Conservation (phyloP, 1,284 basidiomycete species). For the Entoloma clypeatum region DNA sequence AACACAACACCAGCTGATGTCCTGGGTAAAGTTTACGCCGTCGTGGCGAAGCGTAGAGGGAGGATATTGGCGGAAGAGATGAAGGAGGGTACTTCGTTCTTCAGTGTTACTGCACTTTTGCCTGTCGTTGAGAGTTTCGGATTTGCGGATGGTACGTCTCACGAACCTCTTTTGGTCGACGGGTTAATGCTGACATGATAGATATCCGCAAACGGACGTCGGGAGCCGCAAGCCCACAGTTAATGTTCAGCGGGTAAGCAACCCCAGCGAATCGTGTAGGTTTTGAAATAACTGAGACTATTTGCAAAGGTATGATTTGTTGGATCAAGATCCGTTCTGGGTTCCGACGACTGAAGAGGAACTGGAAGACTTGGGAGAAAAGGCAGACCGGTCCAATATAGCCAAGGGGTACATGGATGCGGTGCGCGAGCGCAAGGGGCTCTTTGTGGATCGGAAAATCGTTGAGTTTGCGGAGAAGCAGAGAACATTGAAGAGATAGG, state of each 20-base stretch:
- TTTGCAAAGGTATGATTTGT: conserved; percentile 68
- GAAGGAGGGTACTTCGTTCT: conserved; percentile 97
- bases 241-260: conserved; percentile 90
- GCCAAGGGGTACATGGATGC: conserved; percentile 93
- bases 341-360: conserved; percentile 98
- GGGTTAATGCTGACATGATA: conserved; percentile 26
- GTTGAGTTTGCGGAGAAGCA: conserved; percentile 96
- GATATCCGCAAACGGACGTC: conserved; percentile 97
- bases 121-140: conserved; percentile 98
- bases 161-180: conserved; percentile 2
- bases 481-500: conserved; percentile 84
- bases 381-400: conserved; percentile 91
- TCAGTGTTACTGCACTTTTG: conserved; percentile 87
- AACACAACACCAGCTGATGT: conserved; percentile 72
- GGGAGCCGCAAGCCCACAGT: conserved; percentile 93
- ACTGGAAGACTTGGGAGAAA: conserved; percentile 94
- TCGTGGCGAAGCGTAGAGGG: conserved; percentile 87
- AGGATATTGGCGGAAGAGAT: conserved; percentile 96
- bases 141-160: conserved; percentile 86
- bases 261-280: neutral
- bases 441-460: conserved; percentile 92
- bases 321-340: conserved; percentile 98
- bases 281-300: conserved; percentile 6
- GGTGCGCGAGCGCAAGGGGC: conserved; percentile 90
- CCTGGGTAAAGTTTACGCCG: conserved; percentile 95